Evolutionary conservation across 1,284 basidiomycete genomes (phyloP).

Genomic region (Leucoagaricus sp.): DNA sequence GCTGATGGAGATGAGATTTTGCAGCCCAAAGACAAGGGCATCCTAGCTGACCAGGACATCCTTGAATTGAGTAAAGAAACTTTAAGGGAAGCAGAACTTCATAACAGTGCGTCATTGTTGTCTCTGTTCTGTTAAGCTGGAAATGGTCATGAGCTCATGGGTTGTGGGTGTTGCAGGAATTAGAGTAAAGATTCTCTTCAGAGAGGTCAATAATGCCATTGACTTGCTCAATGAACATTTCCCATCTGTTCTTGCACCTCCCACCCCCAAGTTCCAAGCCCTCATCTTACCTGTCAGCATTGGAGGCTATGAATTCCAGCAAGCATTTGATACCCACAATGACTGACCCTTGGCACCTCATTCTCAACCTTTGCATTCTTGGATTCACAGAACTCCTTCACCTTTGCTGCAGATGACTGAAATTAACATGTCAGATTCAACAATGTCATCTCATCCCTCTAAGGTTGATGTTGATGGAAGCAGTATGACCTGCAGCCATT

Average conservation of each 20-base stretch:
- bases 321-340: conserved; percentile 54
- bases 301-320: conserved; percentile 19
- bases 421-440: conserved; percentile 4
- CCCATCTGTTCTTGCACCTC: conserved; percentile 55
- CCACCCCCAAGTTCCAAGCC: conserved; percentile 14
- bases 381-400: conserved; percentile 73
- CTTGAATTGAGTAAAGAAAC: conserved; percentile 33
- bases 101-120: conserved; percentile 48
- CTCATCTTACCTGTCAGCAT: conserved; percentile 4
- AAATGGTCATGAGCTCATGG: background rate
- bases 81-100: conserved; percentile 49
- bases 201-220: conserved; percentile 70
- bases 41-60: conserved; percentile 27
- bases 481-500: background rate
- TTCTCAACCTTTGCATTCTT: conserved; percentile 81
- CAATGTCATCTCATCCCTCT: conserved; percentile 14
- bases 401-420: conserved; percentile 8
- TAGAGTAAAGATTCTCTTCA: conserved; percentile 62
- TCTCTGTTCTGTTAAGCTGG: background rate
- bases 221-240: conserved; percentile 67
- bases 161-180: conserved; percentile 51
- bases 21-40: conserved; percentile 26
- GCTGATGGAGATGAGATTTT: conserved; percentile 68
- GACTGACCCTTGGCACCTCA: conserved; percentile 70
- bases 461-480: conserved; percentile 13